A percentile compares a stretch with the other conserved stretches of the same genome.
phyloP scores from a whole-genome alignment of 2,329 filamentous ascomycete genomes.

The Neofusicoccum umdonicola region DNA sequence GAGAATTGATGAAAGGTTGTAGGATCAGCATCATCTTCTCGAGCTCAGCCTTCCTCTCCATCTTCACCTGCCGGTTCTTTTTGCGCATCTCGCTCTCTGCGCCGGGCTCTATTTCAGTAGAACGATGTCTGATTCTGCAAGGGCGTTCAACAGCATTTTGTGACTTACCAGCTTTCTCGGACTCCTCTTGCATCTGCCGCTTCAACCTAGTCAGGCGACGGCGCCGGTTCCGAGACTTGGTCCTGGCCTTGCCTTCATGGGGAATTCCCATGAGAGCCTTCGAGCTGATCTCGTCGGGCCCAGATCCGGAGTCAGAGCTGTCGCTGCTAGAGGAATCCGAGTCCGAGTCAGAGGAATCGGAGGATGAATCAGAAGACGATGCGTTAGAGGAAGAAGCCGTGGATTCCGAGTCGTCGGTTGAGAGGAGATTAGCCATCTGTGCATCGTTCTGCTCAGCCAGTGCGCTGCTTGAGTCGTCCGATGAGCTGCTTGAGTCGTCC shows the following conservation, averaged over 20 bases:
- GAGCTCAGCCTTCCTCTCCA: not conserved
- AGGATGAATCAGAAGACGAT: slow-evolving; percentile 43
- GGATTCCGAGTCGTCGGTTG: slow-evolving; percentile 22
- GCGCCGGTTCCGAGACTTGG: slow-evolving; percentile 44
- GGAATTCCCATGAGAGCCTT: slow-evolving; percentile 24
- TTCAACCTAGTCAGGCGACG: not conserved
- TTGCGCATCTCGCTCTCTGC: not conserved
- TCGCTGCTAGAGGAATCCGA: slow-evolving; percentile 20
- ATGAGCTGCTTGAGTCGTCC: not conserved
- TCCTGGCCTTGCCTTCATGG: slow-evolving; percentile 29
- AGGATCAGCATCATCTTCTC: too few species aligned
- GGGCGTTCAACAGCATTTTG: too few species aligned
- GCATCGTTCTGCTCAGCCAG: not conserved
- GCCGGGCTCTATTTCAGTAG: too few species aligned
- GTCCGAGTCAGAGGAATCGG: not conserved
- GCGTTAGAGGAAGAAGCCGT: slow-evolving; percentile 35
- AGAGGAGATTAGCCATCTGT: not conserved
- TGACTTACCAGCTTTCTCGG: not conserved
- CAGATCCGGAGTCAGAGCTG: slow-evolving; percentile 46
- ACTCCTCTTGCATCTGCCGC: not conserved
- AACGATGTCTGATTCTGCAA: too few species aligned
- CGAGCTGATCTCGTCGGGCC: slow-evolving; percentile 41
- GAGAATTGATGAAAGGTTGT: too few species aligned
- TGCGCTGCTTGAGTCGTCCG: not conserved
- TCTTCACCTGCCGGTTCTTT: not conserved